Conservation (phyloP, 768 basidiomycete species). For the Guyanaporus albipodus region DNA sequence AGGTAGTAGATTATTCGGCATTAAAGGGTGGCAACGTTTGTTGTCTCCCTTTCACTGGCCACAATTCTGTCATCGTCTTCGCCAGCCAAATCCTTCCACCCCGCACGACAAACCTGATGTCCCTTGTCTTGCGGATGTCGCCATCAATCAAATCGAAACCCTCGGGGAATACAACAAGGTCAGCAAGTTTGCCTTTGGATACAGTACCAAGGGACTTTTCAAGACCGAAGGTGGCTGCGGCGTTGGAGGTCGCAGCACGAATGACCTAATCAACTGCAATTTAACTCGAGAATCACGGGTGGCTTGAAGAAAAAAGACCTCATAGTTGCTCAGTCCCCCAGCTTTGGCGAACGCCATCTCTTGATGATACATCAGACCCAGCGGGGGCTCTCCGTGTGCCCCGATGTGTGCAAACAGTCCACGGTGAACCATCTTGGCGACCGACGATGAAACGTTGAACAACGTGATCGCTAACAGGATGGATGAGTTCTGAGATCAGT, state of each 20-base stretch:
- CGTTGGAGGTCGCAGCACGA: slow-evolving; percentile 63
- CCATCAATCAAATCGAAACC: slow-evolving; percentile 54
- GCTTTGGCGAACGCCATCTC: slow-evolving; percentile 63
- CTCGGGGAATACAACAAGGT: slow-evolving; percentile 62
- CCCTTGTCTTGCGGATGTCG: slow-evolving; percentile 45
- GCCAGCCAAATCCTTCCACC: slow-evolving; percentile 74
- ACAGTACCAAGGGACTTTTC: slow-evolving; percentile 59
- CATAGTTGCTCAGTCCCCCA: slow-evolving; percentile 68
- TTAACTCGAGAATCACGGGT: background rate
- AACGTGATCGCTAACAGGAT: slow-evolving; percentile 49
- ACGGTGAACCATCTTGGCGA: slow-evolving; percentile 63
- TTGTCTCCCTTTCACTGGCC: slow-evolving; percentile 61
- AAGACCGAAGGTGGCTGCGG: slow-evolving; percentile 63
- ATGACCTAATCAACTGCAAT: slow-evolving; percentile 42
- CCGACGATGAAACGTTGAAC: slow-evolving; percentile 66
- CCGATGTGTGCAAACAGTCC: slow-evolving; percentile 65
- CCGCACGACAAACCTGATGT: slow-evolving; percentile 54
- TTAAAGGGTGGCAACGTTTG: slow-evolving; percentile 59
- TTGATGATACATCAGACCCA: slow-evolving; percentile 73
- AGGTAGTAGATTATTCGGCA: slow-evolving; percentile 30
- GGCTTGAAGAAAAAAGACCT: slow-evolving; percentile 38
- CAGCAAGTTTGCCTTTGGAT: slow-evolving; percentile 63
- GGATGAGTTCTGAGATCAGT: background rate
- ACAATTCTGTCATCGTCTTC: slow-evolving; percentile 61
- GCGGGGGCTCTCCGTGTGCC: slow-evolving; percentile 69